These are phyloP conservation scores for Suhomyces maxii DNA, from an alignment of 1,139 yeast genomes.

Conservation along the genomic window DNA sequence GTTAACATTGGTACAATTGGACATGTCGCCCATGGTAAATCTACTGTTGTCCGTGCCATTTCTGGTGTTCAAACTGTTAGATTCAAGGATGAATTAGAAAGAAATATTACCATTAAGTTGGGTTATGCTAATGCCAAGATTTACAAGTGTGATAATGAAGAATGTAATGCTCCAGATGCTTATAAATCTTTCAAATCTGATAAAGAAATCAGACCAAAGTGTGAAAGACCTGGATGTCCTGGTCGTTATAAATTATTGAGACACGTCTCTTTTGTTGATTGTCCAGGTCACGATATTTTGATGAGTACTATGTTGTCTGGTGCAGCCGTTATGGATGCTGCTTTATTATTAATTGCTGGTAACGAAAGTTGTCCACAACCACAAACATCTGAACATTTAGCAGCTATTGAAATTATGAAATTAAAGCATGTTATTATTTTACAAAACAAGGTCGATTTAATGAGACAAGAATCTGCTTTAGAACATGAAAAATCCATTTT, in stretches of 20 bases:
- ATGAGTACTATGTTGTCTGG: conserved; percentile 99
- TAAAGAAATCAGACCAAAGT: conserved; percentile 90
- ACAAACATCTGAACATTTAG: conserved; percentile 98
- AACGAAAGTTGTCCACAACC: conserved; percentile 99
- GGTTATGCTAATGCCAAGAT: conserved; percentile 99
- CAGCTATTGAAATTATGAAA: conserved; percentile 99
- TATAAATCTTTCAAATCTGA: conserved; percentile 93
- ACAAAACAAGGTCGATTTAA: conserved; percentile 97
- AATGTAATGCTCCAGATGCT: conserved; percentile 93
- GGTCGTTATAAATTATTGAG: conserved; percentile 90
- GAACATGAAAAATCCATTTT: conserved; percentile 93
- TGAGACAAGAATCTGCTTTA: conserved; percentile 95
- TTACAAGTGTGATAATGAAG: conserved; percentile 84
- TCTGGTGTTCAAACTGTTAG: conserved; percentile 99
- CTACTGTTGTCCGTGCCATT: conserved; percentile 97
- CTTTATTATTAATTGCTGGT: conserved; percentile 92
- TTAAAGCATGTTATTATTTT: conserved; percentile 93
- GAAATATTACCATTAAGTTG: conserved; percentile 96
- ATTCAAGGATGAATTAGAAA: conserved; percentile 97
- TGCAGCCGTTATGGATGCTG: conserved; percentile 99
- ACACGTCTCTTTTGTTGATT: conserved; percentile 98
- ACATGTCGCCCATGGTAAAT: conserved; percentile 99
- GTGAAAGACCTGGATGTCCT: conserved; percentile 77
- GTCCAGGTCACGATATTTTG: conserved; percentile 99
- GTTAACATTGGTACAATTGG: conserved; percentile 99